These are phyloP conservation scores for Suillus cothurnatus DNA, from an alignment of 768 basidiomycete genomes.

Conservation along the genomic window DNA sequence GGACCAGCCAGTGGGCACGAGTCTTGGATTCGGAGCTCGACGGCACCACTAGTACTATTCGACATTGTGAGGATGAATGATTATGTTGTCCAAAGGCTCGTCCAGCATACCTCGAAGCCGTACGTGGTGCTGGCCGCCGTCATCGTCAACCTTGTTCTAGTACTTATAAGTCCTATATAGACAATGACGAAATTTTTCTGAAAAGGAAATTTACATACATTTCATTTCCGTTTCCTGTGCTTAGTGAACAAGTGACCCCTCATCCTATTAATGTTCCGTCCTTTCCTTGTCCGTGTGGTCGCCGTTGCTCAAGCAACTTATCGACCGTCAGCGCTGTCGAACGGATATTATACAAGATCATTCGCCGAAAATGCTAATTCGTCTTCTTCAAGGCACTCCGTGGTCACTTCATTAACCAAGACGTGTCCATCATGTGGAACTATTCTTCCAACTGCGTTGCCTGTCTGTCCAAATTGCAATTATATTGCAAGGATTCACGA, in stretches of 20 bases:
- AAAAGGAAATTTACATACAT: background rate
- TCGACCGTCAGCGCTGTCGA: background rate
- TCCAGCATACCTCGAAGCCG: background rate
- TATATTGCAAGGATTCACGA: constrained; percentile 61
- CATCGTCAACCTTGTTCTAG: background rate
- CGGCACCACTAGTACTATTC: background rate
- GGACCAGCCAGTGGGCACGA: background rate
- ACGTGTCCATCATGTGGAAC: constrained; percentile 66
- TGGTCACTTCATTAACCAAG: constrained; percentile 14
- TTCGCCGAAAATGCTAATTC: background rate
- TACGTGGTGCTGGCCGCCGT: background rate
- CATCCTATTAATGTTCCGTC: constrained; percentile 12
- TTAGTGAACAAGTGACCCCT: constrained; percentile 1
- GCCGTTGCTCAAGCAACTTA: background rate
- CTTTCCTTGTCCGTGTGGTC: background rate
- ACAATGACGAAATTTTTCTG: background rate
- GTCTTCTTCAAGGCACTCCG: background rate
- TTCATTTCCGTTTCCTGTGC: background rate
- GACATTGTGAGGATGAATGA: constrained; percentile 5
- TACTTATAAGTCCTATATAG: background rate
- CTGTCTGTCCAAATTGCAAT: constrained; percentile 76
- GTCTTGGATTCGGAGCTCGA: background rate
- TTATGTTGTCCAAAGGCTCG: background rate
- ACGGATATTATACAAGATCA: background rate
- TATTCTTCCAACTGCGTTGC: constrained; percentile 61